Evolutionary conservation across 805 yeast species (phyloP), one percentile per base, ranked within the genome.

Genomic region (Zygoascus bituminiphila): DNA sequence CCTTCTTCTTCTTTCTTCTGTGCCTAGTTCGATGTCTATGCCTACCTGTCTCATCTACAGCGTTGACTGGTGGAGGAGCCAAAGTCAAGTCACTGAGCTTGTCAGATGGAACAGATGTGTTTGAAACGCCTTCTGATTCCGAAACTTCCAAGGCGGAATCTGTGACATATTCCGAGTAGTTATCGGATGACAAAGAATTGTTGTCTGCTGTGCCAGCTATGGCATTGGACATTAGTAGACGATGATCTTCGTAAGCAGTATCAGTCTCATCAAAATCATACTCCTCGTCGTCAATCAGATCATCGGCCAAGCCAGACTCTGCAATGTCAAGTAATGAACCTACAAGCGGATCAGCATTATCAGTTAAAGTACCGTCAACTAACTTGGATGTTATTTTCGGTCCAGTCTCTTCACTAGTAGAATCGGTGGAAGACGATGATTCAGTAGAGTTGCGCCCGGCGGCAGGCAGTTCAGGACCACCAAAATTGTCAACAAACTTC

Each of bases 401-500:
- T 14, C 17, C 29, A 31, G 15, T n/a, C 4, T 29, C 29, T 8
- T 29, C 46, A 29, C 24, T 19, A 10, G 25, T 21, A 17, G 46
- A 14, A 31, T 29, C 20, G 19, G 10, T 33, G 19, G 24, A 14
- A 4, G 42, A 17, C 12, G 21, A 14, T 4, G 15, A 12, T 8
- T 12, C 26, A 20, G 24, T 9, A 2, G 24, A 4, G 33, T 12
- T 12, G 33, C n/a, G 10, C 33, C n/a, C n/a, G 2, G 20, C 26
- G 19, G 22, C 17, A 38, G 26, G 12, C 5, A 10, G 24, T 5
- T 41, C 44, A 19, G 44, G 31, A 4, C 44, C 44, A 9, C 44
- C 44, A 25, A 41, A 41, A 20, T 41, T 41, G 23, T 36, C 38
- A 5, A 51, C 38, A 31, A 51, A 42, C 10, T 44, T 39, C 7